Evolutionary conservation across 306 rosid species (phyloP).

Genomic region (Fagus crenata): DNA sequence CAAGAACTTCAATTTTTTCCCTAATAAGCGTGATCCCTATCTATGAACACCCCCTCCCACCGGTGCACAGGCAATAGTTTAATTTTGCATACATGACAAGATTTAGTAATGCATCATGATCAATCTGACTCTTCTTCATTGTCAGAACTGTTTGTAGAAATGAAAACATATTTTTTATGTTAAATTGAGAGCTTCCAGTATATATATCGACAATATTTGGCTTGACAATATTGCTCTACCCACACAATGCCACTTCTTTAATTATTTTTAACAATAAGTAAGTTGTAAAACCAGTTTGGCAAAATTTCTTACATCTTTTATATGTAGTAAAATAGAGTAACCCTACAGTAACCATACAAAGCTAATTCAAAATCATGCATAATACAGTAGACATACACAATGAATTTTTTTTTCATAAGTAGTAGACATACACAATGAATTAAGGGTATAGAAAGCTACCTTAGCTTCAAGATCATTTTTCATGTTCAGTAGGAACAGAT

Average conservation of each 20-base stretch:
- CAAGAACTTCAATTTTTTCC: constrained; percentile 12
- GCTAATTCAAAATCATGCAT: not conserved
- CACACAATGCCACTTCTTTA: not conserved
- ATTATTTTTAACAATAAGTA: not conserved
- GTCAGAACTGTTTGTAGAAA: not conserved
- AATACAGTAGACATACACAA: not conserved
- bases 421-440: not conserved
- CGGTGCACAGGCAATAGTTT: too few species aligned
- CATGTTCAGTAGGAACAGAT: constrained; percentile 70
- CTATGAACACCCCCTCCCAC: too few species aligned
- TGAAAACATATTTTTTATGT: not conserved
- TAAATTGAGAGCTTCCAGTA: not conserved
- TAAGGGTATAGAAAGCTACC: constrained; percentile 39
- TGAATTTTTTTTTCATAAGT: too few species aligned
- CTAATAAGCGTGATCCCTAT: constrained; percentile 6
- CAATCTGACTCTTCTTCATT: not conserved
- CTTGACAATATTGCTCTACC: not conserved
- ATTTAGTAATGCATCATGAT: too few species aligned
- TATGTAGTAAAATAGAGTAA: not conserved
- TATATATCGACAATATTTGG: not conserved
- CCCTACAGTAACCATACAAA: not conserved
- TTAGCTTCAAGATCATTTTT: constrained; percentile 81
- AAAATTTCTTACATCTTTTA: not conserved
- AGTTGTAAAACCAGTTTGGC: not conserved
- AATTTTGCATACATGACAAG: too few species aligned